Conservation (phyloP, 2,329 filamentous ascomycete genomes). For the Fusarium aywerte region DNA sequence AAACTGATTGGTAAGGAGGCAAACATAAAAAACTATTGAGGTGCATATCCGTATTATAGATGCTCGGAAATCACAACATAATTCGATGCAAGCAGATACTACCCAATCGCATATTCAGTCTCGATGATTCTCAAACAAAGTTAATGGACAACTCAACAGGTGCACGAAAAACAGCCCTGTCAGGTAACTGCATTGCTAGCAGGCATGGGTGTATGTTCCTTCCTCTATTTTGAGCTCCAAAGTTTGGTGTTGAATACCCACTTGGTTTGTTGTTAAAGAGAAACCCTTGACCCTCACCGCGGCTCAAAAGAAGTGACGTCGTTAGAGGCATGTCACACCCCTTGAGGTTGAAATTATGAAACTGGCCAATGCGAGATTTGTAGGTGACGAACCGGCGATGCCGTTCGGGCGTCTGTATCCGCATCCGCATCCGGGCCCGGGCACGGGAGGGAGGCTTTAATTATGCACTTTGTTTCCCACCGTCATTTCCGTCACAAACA, state of each 20-base stretch:
- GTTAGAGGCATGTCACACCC: background rate
- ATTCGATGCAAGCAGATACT: background rate
- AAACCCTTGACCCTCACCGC: background rate
- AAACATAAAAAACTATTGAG: conserved; percentile 15
- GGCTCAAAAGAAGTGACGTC: conserved; percentile 21
- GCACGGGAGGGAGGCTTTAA: conserved; percentile 11
- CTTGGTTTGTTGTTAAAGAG: conserved; percentile 1
- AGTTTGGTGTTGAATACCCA: conserved; percentile 8
- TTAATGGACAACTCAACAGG: background rate
- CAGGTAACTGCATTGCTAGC: background rate
- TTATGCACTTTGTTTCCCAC: background rate
- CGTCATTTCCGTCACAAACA: conserved; percentile 1
- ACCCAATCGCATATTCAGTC: background rate
- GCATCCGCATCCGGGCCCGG: conserved; percentile 11
- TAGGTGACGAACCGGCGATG: conserved; percentile 20
- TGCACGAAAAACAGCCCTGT: background rate
- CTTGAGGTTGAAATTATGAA: background rate
- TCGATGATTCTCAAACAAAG: background rate
- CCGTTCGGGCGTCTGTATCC: conserved; percentile 20
- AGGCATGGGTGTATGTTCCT: background rate
- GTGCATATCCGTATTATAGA: conserved; percentile 24
- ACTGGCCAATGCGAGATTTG: conserved; percentile 3
- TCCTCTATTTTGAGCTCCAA: background rate
- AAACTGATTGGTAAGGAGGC: conserved; percentile 23
- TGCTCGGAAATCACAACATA: conserved; percentile 36